Conservation (phyloP, 75 land plant genomes). For the Selaginella tamariscina region DNA sequence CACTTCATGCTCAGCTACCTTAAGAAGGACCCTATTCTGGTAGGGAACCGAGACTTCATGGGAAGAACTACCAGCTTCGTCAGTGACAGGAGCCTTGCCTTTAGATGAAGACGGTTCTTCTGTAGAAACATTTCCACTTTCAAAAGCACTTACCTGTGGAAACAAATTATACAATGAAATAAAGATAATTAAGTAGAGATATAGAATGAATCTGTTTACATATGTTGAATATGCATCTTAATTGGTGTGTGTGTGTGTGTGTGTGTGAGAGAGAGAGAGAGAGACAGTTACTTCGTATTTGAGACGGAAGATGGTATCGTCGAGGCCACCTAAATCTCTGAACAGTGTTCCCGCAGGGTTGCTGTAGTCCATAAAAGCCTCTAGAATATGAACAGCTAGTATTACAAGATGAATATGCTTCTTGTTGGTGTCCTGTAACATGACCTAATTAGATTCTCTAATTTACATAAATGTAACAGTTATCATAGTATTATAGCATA, state of each 20-base stretch:
- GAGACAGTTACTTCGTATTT: slow-evolving; percentile 75
- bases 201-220: no score
- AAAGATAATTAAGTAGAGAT: no score
- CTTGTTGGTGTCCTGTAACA: slow-evolving; percentile 53
- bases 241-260: no score
- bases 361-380: slow-evolving; percentile 90
- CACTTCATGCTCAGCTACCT: no score
- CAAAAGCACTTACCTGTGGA: slow-evolving; percentile 40
- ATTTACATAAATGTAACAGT: no score
- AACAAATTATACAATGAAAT: no score
- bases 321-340: slow-evolving; percentile 85
- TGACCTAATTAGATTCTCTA: no score
- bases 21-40: neutral
- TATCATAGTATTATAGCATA: no score
- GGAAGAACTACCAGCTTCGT: slow-evolving; percentile 15
- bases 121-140: slow-evolving; percentile 28
- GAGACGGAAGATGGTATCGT: slow-evolving; percentile 59
- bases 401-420: slow-evolving; percentile 78
- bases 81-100: slow-evolving; percentile 28
- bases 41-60: neutral
- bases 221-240: no score
- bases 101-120: slow-evolving; percentile 18
- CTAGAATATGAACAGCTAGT: slow-evolving; percentile 74
- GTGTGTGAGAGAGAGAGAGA: no score
- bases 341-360: slow-evolving; percentile 83